Evolutionary conservation across 148 eudicot species (phyloP), one percentile per base, ranked within the genome.

Genomic region (Nepenthes gracilis): DNA sequence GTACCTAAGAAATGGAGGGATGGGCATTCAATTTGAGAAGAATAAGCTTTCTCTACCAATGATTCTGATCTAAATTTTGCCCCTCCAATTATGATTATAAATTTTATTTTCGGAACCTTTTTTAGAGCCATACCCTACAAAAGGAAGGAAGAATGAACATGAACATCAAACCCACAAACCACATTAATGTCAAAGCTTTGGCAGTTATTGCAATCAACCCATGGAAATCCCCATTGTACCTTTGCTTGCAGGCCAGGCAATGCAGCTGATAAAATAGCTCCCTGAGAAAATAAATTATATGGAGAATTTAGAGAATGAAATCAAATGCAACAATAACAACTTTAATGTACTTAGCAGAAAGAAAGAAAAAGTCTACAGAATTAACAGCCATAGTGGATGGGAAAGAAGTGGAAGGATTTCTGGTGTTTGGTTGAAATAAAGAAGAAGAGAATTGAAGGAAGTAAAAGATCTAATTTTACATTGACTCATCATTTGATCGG

Each of bases 1-100:
- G 57, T 87, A 90, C 97, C 97, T 83, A 90, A 78, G 65, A 90
- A 90, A 77, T 90, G 97, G 51, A 90, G 47, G 13, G 95, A 83
- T 8, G 85, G 84, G 67, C 86, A 79, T 52, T 75, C 69, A 64
- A 87, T 73, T 2, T 78, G 73, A 36, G 74, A 72, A 12, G 75
- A 75, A 75, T 84, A 90, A 12, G 92, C 95, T 61, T 85, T 79
- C 33, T 73, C 81, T 3, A 79, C 87, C 64, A 74, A 50, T 1
- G 76, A 72, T 43, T 66, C 70, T n/a, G 69, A 69, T 66, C 61
- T 73, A 2, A 85, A 62, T 67, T 85, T 87, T 8, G 96, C 97
- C 9, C 96, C 97, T 13, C 83, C 81, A 35, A 91, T 60, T 62
- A 91, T 83, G 43, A 87, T 63, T 58, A 87, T 49, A 58, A 72